A percentile compares a stretch with the other conserved stretches of the same genome.
Evolutionary conservation across 495 filamentous ascomycete genomes (phyloP).

Genomic region (Ramalina peruviana): DNA sequence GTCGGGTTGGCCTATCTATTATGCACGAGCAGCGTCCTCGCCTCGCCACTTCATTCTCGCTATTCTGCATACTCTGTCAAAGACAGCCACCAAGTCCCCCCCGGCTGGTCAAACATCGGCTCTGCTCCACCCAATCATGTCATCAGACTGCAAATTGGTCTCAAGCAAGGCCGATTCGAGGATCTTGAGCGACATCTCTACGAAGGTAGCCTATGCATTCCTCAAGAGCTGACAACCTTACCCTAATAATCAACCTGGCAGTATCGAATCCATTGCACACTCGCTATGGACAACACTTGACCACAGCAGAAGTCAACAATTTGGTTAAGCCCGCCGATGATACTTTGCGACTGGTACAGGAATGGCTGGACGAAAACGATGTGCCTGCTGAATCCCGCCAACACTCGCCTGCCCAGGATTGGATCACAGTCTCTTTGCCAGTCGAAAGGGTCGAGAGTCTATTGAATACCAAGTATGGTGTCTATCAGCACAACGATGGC

Average conservation of each 20-base stretch:
- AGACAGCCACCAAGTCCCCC: conserved; percentile 35
- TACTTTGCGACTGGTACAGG: conserved; percentile 20
- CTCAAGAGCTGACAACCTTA: neutral
- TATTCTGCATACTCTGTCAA: conserved; percentile 32
- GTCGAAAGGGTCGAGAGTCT: conserved; percentile 24
- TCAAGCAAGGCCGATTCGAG: conserved; percentile 29
- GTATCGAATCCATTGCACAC: conserved; percentile 28
- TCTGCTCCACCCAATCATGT: conserved; percentile 26
- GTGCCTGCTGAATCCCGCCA: conserved; percentile 8
- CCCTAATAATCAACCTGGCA: conserved; percentile 2
- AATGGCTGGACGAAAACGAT: conserved; percentile 30
- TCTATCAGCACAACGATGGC: conserved; percentile 28
- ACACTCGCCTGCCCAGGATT: conserved; percentile 28
- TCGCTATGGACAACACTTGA: conserved; percentile 32
- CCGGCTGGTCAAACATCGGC: conserved; percentile 30
- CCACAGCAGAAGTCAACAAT: conserved; percentile 23
- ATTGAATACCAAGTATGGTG: conserved; percentile 29
- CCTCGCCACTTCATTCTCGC: conserved; percentile 4
- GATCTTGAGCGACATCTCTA: conserved; percentile 28
- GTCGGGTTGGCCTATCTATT: neutral
- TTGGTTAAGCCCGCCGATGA: conserved; percentile 23
- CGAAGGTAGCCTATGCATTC: conserved; percentile 19
- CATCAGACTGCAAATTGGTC: conserved; percentile 27
- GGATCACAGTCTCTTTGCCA: conserved; percentile 25
- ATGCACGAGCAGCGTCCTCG: neutral